A percentile compares a stretch with the other conserved stretches of the same genome.
Conservation (phyloP, 2,329 filamentous ascomycete species). For the Fusarium secorum region DNA sequence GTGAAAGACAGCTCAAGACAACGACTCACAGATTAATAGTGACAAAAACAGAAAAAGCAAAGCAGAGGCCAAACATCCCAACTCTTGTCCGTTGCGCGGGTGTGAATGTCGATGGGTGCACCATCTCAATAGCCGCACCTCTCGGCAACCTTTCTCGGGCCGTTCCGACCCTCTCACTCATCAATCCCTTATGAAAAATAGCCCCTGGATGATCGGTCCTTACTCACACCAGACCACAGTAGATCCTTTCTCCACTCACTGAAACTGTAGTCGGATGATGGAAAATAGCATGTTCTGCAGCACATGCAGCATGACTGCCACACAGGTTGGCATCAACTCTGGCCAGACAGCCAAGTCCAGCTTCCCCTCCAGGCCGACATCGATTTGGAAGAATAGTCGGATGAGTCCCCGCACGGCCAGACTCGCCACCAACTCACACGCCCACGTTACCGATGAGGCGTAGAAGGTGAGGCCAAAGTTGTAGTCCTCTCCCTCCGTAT, state of each 20-base stretch:
- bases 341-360: slow-evolving; percentile 72
- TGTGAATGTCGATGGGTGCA: background rate
- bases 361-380: slow-evolving; percentile 70
- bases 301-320: slow-evolving; percentile 72
- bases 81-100: background rate
- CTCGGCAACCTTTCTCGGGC: slow-evolving; percentile 32
- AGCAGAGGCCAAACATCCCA: background rate
- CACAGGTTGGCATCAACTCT: slow-evolving; percentile 70
- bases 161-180: slow-evolving; percentile 34
- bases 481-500: slow-evolving; percentile 58
- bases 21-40: background rate
- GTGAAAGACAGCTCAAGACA: slow-evolving; percentile 9
- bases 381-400: slow-evolving; percentile 64
- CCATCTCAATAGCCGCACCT: slow-evolving; percentile 14
- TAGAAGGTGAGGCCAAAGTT: slow-evolving; percentile 70
- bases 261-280: slow-evolving; percentile 70
- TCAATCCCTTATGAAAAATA: slow-evolving; percentile 5
- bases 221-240: background rate
- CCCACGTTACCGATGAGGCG: slow-evolving; percentile 71
- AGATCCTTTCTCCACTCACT: slow-evolving; percentile 34
- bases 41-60: slow-evolving; percentile 6
- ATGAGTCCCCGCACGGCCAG: slow-evolving; percentile 67
- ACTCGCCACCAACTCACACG: slow-evolving; percentile 69
- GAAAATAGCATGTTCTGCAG: slow-evolving; percentile 77
- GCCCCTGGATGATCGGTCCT: background rate